Percentiles rank a stretch among this genome's conserved stretches.
phyloP scores from a whole-genome alignment of 2,329 filamentous ascomycete genomes.

The Colletotrichum shisoi region DNA sequence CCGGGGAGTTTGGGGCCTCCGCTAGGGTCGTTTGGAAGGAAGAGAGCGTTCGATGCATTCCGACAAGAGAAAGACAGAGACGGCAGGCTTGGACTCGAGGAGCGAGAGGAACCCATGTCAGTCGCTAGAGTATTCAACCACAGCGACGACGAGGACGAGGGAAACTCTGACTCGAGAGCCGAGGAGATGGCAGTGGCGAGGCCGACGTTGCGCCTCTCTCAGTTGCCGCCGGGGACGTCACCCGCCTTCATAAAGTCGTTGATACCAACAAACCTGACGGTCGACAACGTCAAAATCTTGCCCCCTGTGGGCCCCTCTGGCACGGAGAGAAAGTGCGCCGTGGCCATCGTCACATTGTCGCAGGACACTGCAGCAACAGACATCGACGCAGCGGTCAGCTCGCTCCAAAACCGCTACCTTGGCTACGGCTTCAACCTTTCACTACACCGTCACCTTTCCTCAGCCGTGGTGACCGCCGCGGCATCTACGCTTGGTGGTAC shows the following conservation, averaged over 20 bases:
- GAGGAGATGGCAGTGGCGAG: slow-evolving; percentile 68
- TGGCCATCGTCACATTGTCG: slow-evolving; percentile 82
- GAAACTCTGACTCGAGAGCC: slow-evolving; percentile 55
- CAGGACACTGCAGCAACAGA: slow-evolving; percentile 83
- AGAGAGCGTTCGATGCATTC: slow-evolving; percentile 61
- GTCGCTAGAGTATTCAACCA: slow-evolving; percentile 77
- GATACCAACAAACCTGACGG: slow-evolving; percentile 65
- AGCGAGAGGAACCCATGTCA: slow-evolving; percentile 59
- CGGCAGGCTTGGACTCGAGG: slow-evolving; percentile 52
- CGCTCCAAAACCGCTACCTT: slow-evolving; percentile 82
- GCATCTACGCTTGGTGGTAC: slow-evolving; percentile 54
- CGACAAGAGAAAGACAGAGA: slow-evolving; percentile 48
- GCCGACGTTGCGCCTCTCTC: slow-evolving; percentile 68
- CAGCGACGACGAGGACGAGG: slow-evolving; percentile 65
- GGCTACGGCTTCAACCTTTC: slow-evolving; percentile 84
- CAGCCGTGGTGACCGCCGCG: slow-evolving; percentile 63
- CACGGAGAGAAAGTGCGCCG: slow-evolving; percentile 73
- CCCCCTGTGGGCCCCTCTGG: slow-evolving; percentile 60
- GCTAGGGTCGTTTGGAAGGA: slow-evolving; percentile 60
- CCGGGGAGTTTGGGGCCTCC: slow-evolving; percentile 68
- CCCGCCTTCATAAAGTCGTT: slow-evolving; percentile 67
- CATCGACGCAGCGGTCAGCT: slow-evolving; percentile 80
- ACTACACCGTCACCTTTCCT: slow-evolving; percentile 83
- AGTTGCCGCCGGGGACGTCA: slow-evolving; percentile 67
- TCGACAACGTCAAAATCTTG: slow-evolving; percentile 78